A percentile compares a stretch with the other conserved stretches of the same genome.
These are phyloP conservation scores for Komagataella populi DNA, from an alignment of 805 yeast species.

Conservation along the genomic window DNA sequence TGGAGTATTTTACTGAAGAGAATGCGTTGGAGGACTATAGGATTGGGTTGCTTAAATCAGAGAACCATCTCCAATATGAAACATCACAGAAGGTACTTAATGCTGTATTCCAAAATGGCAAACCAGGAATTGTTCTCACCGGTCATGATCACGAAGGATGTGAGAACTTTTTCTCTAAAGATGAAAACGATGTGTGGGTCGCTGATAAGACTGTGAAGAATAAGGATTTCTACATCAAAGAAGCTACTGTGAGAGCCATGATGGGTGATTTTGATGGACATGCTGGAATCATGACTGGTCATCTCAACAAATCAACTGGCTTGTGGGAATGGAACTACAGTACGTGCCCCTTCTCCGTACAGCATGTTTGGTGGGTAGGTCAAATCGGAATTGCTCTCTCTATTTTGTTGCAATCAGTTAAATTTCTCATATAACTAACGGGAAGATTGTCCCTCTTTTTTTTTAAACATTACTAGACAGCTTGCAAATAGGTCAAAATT, in stretches of 20 bases:
- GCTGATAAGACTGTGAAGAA: slow-evolving; percentile 31
- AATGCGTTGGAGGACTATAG: slow-evolving; percentile 53
- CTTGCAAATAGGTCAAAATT: not conserved
- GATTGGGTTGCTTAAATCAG: slow-evolving; percentile 61
- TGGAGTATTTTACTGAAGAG: slow-evolving; percentile 39
- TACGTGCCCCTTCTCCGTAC: slow-evolving; percentile 72
- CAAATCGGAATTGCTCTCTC: slow-evolving; percentile 36
- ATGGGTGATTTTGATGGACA: slow-evolving; percentile 96
- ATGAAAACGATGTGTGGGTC: slow-evolving; percentile 35
- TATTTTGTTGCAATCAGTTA: slow-evolving; percentile 21
- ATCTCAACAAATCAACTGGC: slow-evolving; percentile 25
- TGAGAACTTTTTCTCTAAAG: slow-evolving; percentile 45
- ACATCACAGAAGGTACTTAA: slow-evolving; percentile 56
- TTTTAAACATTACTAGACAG: not conserved
- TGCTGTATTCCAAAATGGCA: slow-evolving; percentile 50
- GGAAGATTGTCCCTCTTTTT: not conserved
- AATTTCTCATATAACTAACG: not conserved
- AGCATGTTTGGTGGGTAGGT: slow-evolving; percentile 94
- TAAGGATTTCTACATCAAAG: slow-evolving; percentile 34
- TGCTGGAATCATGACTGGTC: slow-evolving; percentile 75
- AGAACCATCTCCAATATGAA: slow-evolving; percentile 67
- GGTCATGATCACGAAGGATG: slow-evolving; percentile 99
- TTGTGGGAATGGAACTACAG: slow-evolving; percentile 58
- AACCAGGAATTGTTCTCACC: slow-evolving; percentile 71
- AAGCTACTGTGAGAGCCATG: slow-evolving; percentile 79